A percentile compares a stretch with the other conserved stretches of the same genome.
These are phyloP conservation scores for Cymbopogon flexuosus DNA, from an alignment of 202 grass and related monocot genomes.

Conservation along the genomic window DNA sequence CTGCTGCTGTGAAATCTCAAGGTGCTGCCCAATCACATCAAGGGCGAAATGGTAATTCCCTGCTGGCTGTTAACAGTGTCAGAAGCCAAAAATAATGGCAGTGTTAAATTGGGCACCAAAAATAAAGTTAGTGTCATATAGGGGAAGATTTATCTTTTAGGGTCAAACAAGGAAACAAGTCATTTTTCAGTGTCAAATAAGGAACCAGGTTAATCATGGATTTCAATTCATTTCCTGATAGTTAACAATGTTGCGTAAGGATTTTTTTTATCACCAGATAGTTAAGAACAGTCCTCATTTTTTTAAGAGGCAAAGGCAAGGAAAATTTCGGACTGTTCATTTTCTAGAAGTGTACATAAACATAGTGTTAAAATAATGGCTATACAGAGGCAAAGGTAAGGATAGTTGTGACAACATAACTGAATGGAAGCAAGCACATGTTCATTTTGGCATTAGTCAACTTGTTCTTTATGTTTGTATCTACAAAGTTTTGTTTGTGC, in stretches of 20 bases:
- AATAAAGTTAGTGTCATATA: neutral
- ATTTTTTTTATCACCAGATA: constrained; percentile 11
- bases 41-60: neutral
- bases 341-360: constrained; percentile 7
- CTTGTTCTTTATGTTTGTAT: neutral
- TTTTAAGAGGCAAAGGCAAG: neutral
- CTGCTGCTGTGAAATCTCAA: neutral
- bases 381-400: constrained; percentile 19
- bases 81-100: neutral
- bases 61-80: neutral
- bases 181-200: neutral
- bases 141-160: neutral
- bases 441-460: neutral
- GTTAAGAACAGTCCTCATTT: neutral
- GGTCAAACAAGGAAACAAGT: neutral
- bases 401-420: constrained; percentile 19
- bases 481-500: constrained; percentile 4
- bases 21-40: neutral
- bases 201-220: neutral
- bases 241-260: neutral
- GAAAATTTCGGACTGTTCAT: neutral
- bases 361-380: neutral
- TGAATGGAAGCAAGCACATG: neutral
- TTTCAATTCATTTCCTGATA: constrained; percentile 12
- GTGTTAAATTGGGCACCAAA: neutral